Base-by-base conservation (phyloP, 2,329 filamentous ascomycete genomes). In the Hortaea sp. region DNA sequence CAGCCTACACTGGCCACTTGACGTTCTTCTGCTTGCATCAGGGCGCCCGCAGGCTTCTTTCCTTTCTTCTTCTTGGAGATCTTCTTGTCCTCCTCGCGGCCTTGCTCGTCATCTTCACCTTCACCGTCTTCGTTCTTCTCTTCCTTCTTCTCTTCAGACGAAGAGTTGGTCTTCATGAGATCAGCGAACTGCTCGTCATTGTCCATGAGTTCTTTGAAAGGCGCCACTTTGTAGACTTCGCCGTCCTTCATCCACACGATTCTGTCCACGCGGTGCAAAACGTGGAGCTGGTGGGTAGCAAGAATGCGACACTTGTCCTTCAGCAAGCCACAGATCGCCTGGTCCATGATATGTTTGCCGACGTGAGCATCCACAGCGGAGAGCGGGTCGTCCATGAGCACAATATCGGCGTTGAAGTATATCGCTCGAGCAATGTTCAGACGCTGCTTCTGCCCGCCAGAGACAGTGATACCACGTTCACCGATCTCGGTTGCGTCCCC, bases 191-290 rank as follows among this genome's bases (percentile, higher is more conserved):
- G 80, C n/a, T 74, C 70, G 57, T 92, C 84, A 52, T 83, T 74
- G 6, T 73, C 72, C 82, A 95, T 94, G 12, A 97, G 74, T 48
- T 94, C 89, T 31, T 86, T 80, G 57, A 90, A 97, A 0, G 89
- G 95, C 55, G 92, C 89, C 35, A 95, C 73, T 4, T 88, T 87
- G 63, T 85, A 79, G 45, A 97, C 85, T 45, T 75, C 79, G 39
- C 92, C 92, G 11, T 82, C 80, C 46, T 95, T 85, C 79, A 98
- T 89, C 80, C 88, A 89, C 42, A 97, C 81, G 53, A 97, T 90
- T 31, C 90, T 78, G 62, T 97, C 90, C 57, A 88, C 95, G 31
- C 88, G 82, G 61, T 78, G 88, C 5, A 97, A 76, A 5, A 97
- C 89, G 72, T 94, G 92, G 10, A 97, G 78, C 64, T 97, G 90